Base-by-base conservation (phyloP, 768 basidiomycete genomes). In the Phylloporus rhodoxanthus region DNA sequence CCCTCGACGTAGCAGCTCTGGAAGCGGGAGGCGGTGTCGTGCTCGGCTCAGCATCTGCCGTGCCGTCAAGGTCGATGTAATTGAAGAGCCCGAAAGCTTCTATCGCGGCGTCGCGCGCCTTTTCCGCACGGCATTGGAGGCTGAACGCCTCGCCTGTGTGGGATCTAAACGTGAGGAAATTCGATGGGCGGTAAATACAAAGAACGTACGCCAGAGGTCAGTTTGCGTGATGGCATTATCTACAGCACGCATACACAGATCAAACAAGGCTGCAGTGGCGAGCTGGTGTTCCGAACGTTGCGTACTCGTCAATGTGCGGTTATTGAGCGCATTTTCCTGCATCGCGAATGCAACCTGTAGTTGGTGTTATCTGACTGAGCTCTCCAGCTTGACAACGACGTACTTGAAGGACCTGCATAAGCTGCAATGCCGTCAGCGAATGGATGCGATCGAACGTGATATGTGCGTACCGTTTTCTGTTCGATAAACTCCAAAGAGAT, bases 281-380 rank as follows among this genome's bases (percentile, higher is more conserved):
- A 58, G 33, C 3, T 51, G 13, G 13, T 64, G 48, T 5, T n/a
- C 5, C 23, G 46, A 39, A 17, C 42, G 59, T 33, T 56, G 21
- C 2, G 19, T 2, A 4, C 2, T 6, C 21, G 56, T 36, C 48
- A 62, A 51, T 11, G 6, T 1, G 8, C 32, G 19, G 20, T 58
- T 56, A 2, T 49, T 61, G 45, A 62, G 11, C 11, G 56, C 59
- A n/a, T 45, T 61, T 52, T 64, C 53, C 8, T 61, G 62, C 62
- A 62, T 49, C 5, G 59, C 59, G 32, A 48, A 52, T 3, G 62
- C 61, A 32, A 61, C 21, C 61, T 62, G 44, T 30, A 38, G 5
- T 19, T 17, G 34, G 17, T 14, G 10, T 45, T 11, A 36, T 55
- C 19, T 57, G 42, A 32, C 7, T 13, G 9, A 9, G 15, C 30